Evolutionary conservation across 139 green algal genomes (phyloP).

Genomic region (Mesotaenium endlicherianum): DNA sequence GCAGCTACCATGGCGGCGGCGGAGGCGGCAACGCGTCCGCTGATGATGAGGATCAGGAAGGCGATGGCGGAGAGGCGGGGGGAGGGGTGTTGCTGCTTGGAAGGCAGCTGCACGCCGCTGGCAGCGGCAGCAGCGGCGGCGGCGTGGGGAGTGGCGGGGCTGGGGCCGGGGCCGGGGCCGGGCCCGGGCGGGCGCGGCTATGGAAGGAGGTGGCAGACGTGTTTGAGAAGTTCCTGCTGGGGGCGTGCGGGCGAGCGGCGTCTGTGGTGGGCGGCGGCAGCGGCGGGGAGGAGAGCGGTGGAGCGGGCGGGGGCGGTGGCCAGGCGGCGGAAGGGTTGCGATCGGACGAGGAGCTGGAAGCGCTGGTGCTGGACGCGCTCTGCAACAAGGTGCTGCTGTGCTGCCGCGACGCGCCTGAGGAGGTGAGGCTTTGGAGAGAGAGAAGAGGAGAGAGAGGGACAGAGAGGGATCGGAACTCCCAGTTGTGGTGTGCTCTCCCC

Average conservation of each 20-base stretch:
- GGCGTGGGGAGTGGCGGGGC: not conserved
- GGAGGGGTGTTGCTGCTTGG: no score
- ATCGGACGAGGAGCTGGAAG: slow-evolving; percentile 66
- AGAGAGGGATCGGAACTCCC: not conserved
- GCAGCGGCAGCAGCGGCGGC: not conserved
- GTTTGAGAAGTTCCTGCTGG: slow-evolving; percentile 46
- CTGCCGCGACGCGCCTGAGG: slow-evolving; percentile 53
- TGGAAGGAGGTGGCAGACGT: slow-evolving; percentile 41
- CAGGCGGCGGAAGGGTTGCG: slow-evolving; percentile 4
- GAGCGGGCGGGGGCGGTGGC: not conserved
- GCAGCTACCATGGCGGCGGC: not conserved
- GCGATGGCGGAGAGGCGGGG: not conserved
- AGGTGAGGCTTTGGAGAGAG: slow-evolving; percentile 38
- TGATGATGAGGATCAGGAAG: not conserved
- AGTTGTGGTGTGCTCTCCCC: not conserved
- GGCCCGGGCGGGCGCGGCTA: not conserved
- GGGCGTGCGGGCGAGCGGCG: slow-evolving; percentile 25
- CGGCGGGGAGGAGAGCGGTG: not conserved
- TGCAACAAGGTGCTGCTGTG: slow-evolving; percentile 68
- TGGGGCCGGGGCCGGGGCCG: not conserved
- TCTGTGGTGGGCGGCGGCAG: not conserved
- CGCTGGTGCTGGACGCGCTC: slow-evolving; percentile 71
- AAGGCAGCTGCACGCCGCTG: no score
- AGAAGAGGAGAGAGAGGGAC: not conserved
- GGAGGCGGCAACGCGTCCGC: not conserved